Evolutionary conservation across 805 yeast genomes (phyloP).

Genomic region (Metschnikowia henanensis): DNA sequence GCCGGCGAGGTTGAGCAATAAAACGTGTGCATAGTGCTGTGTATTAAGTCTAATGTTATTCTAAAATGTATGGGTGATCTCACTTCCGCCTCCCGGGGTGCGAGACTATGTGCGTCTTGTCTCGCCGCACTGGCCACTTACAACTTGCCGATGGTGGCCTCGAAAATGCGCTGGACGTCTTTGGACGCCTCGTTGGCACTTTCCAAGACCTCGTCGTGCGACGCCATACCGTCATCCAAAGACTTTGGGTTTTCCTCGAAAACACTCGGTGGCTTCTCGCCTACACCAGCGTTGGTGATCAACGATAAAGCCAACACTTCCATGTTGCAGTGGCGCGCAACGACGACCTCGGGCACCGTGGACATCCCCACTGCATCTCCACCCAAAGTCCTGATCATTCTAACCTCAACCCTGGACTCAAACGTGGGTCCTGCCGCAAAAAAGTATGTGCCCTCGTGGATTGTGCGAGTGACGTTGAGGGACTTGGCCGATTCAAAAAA

Average conservation of each 20-base stretch:
- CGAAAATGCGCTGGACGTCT: constrained; percentile 75
- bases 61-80: not conserved
- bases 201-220: constrained; percentile 88
- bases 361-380: constrained; percentile 98
- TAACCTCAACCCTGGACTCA: constrained; percentile 90
- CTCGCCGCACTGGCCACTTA: too few species aligned
- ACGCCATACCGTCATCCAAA: constrained; percentile 75
- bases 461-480: constrained; percentile 50
- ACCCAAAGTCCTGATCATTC: constrained; percentile 68
- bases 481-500: constrained; percentile 54
- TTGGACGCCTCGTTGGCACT: constrained; percentile 77
- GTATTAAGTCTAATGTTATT: not conserved
- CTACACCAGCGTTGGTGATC: constrained; percentile 81
- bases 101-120: too few species aligned
- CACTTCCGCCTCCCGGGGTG: too few species aligned
- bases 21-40: not conserved
- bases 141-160: constrained; percentile 53
- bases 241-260: constrained; percentile 52
- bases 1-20: constrained; percentile 96
- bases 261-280: constrained; percentile 67
- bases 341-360: constrained; percentile 93
- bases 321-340: constrained; percentile 87
- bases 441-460: constrained; percentile 86
- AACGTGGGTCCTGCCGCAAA: constrained; percentile 93
- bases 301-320: constrained; percentile 81